Percentiles rank a stretch among this genome's conserved stretches.
Evolutionary conservation across 2,329 filamentous ascomycete species (phyloP).

Genomic region (Botrytis squamosa): DNA sequence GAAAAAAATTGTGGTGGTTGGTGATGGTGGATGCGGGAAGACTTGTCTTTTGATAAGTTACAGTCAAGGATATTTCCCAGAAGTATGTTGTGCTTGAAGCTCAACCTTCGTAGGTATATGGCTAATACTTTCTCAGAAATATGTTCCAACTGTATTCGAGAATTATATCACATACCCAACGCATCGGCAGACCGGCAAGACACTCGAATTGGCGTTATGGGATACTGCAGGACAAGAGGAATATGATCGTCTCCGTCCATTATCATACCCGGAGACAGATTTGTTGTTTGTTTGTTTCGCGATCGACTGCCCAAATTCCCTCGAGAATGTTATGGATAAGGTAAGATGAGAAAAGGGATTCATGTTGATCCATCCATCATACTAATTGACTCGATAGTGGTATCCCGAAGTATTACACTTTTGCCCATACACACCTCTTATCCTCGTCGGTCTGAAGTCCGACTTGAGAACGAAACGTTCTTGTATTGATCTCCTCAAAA

Average conservation of each 20-base stretch:
- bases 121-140: slow-evolving; percentile 67
- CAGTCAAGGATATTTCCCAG: slow-evolving; percentile 97
- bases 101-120: not conserved
- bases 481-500: slow-evolving; percentile 98
- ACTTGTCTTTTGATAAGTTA: slow-evolving; percentile 98
- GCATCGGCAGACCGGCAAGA: slow-evolving; percentile 85
- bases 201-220: slow-evolving; percentile 94
- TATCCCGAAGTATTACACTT: slow-evolving; percentile 99
- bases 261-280: slow-evolving; percentile 98
- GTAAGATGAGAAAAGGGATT: slow-evolving; percentile 49
- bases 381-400: slow-evolving; percentile 62
- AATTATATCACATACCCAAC: slow-evolving; percentile 99
- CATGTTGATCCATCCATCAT: slow-evolving; percentile 5
- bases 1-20: slow-evolving; percentile 99
- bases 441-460: slow-evolving; percentile 94
- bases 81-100: slow-evolving; percentile 59
- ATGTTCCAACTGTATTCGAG: slow-evolving; percentile 97
- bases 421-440: slow-evolving; percentile 93
- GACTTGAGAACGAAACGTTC: slow-evolving; percentile 93
- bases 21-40: slow-evolving; percentile 97
- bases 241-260: slow-evolving; percentile 90
- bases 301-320: slow-evolving; percentile 95
- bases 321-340: slow-evolving; percentile 99
- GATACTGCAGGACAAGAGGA: slow-evolving; percentile 98
- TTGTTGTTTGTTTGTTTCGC: slow-evolving; percentile 98